These are phyloP conservation scores for Ascochyta rabiei DNA, from an alignment of 2,329 filamentous ascomycete species.

Conservation along the genomic window DNA sequence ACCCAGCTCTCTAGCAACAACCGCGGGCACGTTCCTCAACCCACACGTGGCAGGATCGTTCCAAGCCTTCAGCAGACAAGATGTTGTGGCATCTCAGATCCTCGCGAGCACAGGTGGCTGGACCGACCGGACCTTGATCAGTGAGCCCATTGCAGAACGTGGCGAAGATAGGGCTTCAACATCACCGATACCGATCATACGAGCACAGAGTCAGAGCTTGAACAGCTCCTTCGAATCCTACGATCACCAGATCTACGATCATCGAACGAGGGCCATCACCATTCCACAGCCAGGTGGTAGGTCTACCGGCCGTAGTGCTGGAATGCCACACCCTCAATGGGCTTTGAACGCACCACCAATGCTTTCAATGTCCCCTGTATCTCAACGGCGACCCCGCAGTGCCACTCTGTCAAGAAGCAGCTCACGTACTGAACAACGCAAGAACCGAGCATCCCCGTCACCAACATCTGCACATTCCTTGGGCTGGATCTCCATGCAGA, in stretches of 20 bases:
- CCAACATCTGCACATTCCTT: constrained; percentile 36
- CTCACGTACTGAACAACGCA: constrained; percentile 33
- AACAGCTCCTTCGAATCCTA: constrained; percentile 21
- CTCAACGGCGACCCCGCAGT: constrained; percentile 28
- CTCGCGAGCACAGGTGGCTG: constrained; percentile 37
- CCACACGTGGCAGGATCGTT: constrained; percentile 36
- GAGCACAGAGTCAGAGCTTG: constrained; percentile 23
- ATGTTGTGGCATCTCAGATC: constrained; percentile 38
- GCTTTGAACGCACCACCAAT: constrained; percentile 28
- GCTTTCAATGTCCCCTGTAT: constrained; percentile 36
- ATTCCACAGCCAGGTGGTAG: constrained; percentile 34
- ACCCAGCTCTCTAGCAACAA: constrained; percentile 27
- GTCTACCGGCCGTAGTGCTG: constrained; percentile 18
- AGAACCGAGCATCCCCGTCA: constrained; percentile 30
- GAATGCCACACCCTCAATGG: constrained; percentile 16
- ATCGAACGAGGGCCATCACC: constrained; percentile 33
- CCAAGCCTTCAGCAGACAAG: constrained; percentile 37
- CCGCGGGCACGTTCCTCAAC: constrained; percentile 36
- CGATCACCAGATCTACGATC: constrained; percentile 17
- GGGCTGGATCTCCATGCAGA: constrained; percentile 45
- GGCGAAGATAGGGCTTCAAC: constrained; percentile 28
- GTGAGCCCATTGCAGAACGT: constrained; percentile 37
- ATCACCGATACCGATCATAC: constrained; percentile 42
- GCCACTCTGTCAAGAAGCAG: constrained; percentile 32
- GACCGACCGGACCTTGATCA: constrained; percentile 37